Base-by-base conservation (phyloP, 2,329 filamentous ascomycete species). In the Trichoderma semiorbis region DNA sequence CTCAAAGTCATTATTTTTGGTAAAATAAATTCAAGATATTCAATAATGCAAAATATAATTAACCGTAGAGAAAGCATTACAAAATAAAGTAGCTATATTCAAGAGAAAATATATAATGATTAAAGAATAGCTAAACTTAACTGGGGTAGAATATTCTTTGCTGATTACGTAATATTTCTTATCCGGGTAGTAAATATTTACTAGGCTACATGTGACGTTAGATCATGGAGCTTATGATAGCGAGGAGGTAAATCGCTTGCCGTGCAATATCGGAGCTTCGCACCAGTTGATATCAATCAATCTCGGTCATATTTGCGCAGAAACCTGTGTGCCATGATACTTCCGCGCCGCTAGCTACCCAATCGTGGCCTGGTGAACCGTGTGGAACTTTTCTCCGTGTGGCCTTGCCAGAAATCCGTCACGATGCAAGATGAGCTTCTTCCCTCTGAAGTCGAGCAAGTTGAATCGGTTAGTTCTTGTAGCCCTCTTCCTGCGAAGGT, bases 391-490 rank as follows among this genome's bases (percentile, higher is more conserved):
- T n/a, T 32, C 47, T 69, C 57, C 67, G 28, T 58, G 16, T n/a
- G 39, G 36, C 24, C 24, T 58, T 26, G 50, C 47, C 28, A 8
- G 32, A 36, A 69, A 61, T 24, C 60, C 60, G 58, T 55, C 71
- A 72, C 60, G 58, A 76, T 77, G 75, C 73, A 74, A 73, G 73
- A 71, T 69, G 65, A 73, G 58, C 58, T 72, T 53, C 72, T 72
- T 32, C 63, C 72, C 16, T 73, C 75, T 50, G 73, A 73, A 39
- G 70, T 76, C 58, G 76, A 75, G 10, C 74, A 76, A 71, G 75
- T 78, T 43, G 76, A 77, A 74, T 70, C 73, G 62, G 77, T 77
- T 24, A 74, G 77, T 58, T 18, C 28, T 10, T 24, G 50, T 39
- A 28, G 21, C 18, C 76, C 30, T 39, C 65, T 61, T 26, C 28